phyloP scores from a whole-genome alignment of 2,329 filamentous ascomycete genomes.

The Trichoderma koningiopsis region DNA sequence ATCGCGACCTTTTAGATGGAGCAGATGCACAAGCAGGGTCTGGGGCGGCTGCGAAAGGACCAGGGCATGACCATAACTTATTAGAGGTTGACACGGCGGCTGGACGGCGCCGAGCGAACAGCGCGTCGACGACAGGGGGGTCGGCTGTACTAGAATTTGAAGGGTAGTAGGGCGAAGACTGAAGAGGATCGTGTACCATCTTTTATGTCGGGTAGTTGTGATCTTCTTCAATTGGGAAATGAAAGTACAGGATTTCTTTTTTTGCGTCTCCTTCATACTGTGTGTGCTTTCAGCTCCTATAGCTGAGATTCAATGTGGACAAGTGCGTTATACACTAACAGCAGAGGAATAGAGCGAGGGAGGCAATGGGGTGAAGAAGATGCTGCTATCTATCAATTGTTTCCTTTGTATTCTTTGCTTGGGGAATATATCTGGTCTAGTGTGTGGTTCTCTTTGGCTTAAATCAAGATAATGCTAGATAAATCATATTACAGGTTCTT shows the following conservation, averaged over 20 bases:
- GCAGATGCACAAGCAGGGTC: constrained; percentile 66
- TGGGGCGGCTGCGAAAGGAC: constrained; percentile 45
- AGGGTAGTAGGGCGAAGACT: constrained; percentile 33
- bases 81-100: constrained; percentile 39
- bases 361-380: not conserved
- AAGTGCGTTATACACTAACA: not conserved
- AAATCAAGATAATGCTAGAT: not conserved
- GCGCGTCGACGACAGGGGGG: constrained; percentile 35
- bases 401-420: not conserved
- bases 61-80: constrained; percentile 38
- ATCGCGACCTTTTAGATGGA: constrained; percentile 72
- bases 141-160: constrained; percentile 49
- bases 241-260: not conserved
- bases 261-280: not conserved
- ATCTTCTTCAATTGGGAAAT: constrained; percentile 3
- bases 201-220: constrained; percentile 13
- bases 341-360: not conserved
- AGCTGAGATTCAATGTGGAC: not conserved
- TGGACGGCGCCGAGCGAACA: constrained; percentile 34
- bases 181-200: not conserved
- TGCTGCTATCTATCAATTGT: not conserved
- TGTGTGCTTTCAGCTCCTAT: not conserved
- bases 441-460: not conserved
- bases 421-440: not conserved
- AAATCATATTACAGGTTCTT: not conserved